Conservation (phyloP, 768 basidiomycete genomes). For the Tylopilus subfusipes region DNA sequence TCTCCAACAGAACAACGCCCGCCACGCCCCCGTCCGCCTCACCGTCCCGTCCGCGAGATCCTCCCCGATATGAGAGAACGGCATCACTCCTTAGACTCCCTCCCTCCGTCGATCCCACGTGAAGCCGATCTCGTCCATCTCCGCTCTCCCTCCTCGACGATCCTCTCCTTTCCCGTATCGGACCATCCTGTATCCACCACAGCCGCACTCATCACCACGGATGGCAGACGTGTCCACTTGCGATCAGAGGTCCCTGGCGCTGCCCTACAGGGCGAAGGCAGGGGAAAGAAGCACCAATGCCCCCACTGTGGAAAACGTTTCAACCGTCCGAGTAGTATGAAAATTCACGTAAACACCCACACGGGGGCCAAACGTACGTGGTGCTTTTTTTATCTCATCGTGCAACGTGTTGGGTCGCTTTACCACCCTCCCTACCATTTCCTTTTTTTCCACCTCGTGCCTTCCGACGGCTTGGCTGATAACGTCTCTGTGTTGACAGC, state of each 20-base stretch:
- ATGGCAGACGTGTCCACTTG: conserved; percentile 30
- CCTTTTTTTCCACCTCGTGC: conserved; percentile 4
- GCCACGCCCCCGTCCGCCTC: conserved; percentile 17
- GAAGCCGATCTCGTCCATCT: conserved; percentile 29
- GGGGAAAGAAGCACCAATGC: conserved; percentile 37
- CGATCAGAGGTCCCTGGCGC: conserved; percentile 29
- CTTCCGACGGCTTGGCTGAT: conserved; percentile 9
- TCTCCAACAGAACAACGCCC: conserved; percentile 17
- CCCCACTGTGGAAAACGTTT: conserved; percentile 40
- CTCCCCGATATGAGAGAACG: conserved; percentile 25
- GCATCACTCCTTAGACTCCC: conserved; percentile 21
- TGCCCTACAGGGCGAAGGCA: conserved; percentile 28
- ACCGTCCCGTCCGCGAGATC: conserved; percentile 23
- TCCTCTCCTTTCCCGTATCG: conserved; percentile 34
- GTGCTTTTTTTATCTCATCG: conserved; percentile 9
- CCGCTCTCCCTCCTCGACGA: conserved; percentile 32
- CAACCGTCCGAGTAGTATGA: conserved; percentile 41
- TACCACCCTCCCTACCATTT: conserved; percentile 4
- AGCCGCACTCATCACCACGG: conserved; percentile 26
- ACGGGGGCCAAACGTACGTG: conserved; percentile 38
- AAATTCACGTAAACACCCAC: conserved; percentile 42
- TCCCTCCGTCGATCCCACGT: conserved; percentile 29
- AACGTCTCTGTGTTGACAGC: conserved; percentile 42
- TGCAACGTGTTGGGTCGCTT: conserved; percentile 24
- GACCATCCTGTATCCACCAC: conserved; percentile 25